Percentiles rank a stretch among this genome's conserved stretches.
These are phyloP conservation scores for Salix dunnii DNA, from an alignment of 345 rosid genomes.

Conservation along the genomic window DNA sequence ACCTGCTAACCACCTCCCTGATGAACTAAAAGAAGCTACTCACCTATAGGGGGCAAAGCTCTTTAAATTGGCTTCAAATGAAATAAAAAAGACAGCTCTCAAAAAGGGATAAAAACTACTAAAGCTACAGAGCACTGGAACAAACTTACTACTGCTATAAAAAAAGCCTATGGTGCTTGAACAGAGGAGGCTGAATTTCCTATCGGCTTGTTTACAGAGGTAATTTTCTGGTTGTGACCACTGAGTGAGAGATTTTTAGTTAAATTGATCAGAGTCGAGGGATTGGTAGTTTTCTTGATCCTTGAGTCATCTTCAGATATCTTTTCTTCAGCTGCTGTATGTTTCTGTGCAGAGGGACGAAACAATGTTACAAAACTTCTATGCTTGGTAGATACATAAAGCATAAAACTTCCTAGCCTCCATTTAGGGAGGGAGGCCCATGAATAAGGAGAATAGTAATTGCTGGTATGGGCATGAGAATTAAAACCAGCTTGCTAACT, in stretches of 20 bases:
- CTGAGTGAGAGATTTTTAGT: constrained; percentile 57
- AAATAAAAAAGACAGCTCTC: not conserved
- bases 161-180: constrained; percentile 21
- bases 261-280: constrained; percentile 39
- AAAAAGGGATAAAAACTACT: not conserved
- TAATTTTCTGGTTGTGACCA: constrained; percentile 24
- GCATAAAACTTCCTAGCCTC: not conserved
- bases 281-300: constrained; percentile 22
- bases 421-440: not conserved
- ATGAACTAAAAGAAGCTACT: not conserved
- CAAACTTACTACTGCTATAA: not conserved
- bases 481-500: not conserved
- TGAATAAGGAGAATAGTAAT: not conserved
- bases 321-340: constrained; percentile 21
- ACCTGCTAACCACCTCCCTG: not conserved
- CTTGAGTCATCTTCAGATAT: constrained; percentile 26
- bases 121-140: not conserved
- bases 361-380: not conserved
- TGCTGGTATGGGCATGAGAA: not conserved
- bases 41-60: not conserved
- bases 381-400: not conserved
- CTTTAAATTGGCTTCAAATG: not conserved
- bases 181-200: constrained; percentile 15
- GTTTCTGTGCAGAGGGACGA: constrained; percentile 25
- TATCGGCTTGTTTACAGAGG: constrained; percentile 22